phyloP scores from a whole-genome alignment of 805 yeast species.

The Candida chauliodis region DNA sequence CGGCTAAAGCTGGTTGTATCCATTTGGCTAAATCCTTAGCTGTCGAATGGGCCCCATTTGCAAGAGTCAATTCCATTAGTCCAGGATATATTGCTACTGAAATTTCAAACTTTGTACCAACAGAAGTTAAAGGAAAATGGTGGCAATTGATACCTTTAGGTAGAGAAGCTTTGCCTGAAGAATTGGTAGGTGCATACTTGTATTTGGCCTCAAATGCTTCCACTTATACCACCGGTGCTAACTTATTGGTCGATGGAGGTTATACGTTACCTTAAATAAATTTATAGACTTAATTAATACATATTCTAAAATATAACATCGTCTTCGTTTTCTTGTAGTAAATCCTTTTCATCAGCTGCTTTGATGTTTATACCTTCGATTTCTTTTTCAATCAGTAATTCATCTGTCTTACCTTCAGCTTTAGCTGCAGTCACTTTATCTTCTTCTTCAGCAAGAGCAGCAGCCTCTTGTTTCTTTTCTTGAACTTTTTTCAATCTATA shows the following conservation, averaged over 20 bases:
- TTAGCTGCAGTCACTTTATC: conserved; percentile 16
- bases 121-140: conserved; percentile 34
- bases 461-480: conserved; percentile 84
- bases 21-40: conserved; percentile 44
- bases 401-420: conserved; percentile 12
- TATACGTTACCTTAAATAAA: conserved; percentile 28
- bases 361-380: conserved; percentile 24
- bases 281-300: background rate
- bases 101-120: conserved; percentile 33
- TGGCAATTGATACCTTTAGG: conserved; percentile 41
- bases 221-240: conserved; percentile 43
- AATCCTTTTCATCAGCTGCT: conserved; percentile 17
- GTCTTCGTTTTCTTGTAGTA: conserved; percentile 41
- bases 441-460: conserved; percentile 61
- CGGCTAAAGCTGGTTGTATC: conserved; percentile 43
- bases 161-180: conserved; percentile 42
- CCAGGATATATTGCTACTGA: conserved; percentile 45
- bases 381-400: conserved; percentile 25
- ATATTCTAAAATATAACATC: conserved; percentile 39
- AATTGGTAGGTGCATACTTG: conserved; percentile 45
- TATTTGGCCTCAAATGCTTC: conserved; percentile 44
- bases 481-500: conserved; percentile 95
- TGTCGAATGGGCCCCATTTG: conserved; percentile 47
- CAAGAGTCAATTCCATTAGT: conserved; percentile 39
- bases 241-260: conserved; percentile 46